Conservation (phyloP, 257 asterid species). For the Solanum pinnatisectum region DNA sequence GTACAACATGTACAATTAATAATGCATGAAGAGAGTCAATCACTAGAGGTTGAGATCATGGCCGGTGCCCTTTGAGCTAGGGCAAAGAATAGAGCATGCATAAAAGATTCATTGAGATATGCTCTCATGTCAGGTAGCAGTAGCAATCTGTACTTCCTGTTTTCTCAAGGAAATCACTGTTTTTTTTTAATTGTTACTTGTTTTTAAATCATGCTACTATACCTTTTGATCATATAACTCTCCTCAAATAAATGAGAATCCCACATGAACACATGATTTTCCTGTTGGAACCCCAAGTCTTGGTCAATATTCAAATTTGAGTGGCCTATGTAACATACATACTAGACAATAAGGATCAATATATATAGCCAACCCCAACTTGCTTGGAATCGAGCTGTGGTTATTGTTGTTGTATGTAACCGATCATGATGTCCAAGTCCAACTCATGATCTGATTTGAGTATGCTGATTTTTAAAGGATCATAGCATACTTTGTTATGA, state of each 20-base stretch:
- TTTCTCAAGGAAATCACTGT: background rate
- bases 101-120: background rate
- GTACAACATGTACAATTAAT: background rate
- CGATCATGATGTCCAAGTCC: background rate
- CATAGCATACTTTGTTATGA: background rate
- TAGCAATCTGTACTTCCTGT: background rate
- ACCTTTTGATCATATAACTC: background rate
- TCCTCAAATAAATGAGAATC: background rate
- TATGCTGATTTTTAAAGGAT: background rate
- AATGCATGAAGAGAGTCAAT: background rate
- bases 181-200: background rate
- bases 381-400: background rate
- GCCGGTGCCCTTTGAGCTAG: background rate
- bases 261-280: background rate
- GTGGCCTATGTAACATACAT: background rate
- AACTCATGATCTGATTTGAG: background rate
- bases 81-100: slow-evolving; percentile 2
- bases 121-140: background rate
- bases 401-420: background rate
- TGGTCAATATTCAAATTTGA: background rate
- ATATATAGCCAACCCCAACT: background rate
- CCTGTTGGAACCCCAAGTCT: background rate
- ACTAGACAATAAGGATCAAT: background rate
- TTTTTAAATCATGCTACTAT: no score
- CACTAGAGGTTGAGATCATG: background rate